Conservation (phyloP, 345 rosid genomes). For the Syzygium aqueum region DNA sequence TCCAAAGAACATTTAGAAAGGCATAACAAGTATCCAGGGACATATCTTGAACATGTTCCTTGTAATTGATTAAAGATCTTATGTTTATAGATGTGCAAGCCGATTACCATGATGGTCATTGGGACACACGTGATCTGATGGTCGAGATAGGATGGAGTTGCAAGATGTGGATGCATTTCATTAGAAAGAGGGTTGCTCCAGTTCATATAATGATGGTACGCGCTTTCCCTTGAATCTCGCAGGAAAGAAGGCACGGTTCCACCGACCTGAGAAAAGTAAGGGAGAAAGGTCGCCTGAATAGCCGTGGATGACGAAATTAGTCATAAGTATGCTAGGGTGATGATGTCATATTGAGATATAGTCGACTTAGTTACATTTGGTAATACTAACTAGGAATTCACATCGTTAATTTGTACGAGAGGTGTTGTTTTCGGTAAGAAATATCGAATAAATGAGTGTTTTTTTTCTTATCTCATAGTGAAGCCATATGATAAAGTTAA, state of each 20-base stretch:
- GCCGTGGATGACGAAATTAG: not conserved
- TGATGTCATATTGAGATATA: not conserved
- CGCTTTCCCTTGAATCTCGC: not conserved
- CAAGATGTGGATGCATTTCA: not conserved
- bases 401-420: not conserved
- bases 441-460: not conserved
- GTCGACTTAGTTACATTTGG: not conserved
- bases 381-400: not conserved
- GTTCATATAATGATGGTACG: not conserved
- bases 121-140: rapidly evolving
- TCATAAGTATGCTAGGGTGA: rapidly evolving
- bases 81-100: not conserved
- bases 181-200: not conserved
- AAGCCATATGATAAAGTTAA: not conserved
- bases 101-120: not conserved
- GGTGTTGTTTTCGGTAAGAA: not conserved
- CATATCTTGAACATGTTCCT: not conserved
- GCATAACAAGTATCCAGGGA: not conserved
- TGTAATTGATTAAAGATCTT: not conserved
- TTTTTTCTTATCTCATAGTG: not conserved
- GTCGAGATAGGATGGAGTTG: rapidly evolving
- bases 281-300: not conserved
- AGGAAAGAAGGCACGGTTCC: not conserved
- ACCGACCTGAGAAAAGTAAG: not conserved
- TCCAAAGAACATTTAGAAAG: not conserved